Evolutionary conservation across 169 alveolate genomes (phyloP).

Genomic region (Eimeria falciformis): DNA sequence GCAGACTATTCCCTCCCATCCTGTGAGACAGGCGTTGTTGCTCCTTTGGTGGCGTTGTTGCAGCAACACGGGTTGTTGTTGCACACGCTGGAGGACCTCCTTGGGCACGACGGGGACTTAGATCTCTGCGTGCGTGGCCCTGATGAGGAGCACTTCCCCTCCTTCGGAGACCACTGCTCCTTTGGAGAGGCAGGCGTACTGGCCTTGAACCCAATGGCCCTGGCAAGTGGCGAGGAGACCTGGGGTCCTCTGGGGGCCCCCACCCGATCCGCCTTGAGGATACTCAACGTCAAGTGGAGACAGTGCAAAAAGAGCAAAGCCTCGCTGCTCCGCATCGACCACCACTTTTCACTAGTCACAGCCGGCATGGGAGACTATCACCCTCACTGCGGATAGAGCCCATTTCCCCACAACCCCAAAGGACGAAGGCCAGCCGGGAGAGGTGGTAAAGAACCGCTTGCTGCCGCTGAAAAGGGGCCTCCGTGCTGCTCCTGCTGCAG

Average conservation of each 20-base stretch:
- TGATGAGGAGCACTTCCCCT: neutral
- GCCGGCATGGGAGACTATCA: too few relatives aligned
- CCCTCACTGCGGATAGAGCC: too few relatives aligned
- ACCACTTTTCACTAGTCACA: neutral
- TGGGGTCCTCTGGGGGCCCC: neutral
- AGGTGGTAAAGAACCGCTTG: too few relatives aligned
- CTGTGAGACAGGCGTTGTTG: neutral
- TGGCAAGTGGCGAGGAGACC: neutral
- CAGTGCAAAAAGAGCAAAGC: constrained; percentile 23
- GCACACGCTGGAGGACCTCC: constrained; percentile 58
- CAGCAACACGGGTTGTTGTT: constrained; percentile 47
- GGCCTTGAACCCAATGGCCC: neutral
- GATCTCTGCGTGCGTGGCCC: constrained; percentile 42
- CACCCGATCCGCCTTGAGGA: neutral
- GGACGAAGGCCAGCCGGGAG: too few relatives aligned
- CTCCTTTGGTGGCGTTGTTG: constrained; percentile 7
- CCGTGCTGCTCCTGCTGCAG: too few relatives aligned
- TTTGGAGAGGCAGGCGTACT: neutral
- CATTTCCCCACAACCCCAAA: too few relatives aligned
- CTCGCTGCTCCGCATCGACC: constrained; percentile 36
- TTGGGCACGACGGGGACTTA: constrained; percentile 20
- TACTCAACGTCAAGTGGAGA: constrained; percentile 27
- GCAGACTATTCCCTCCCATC: too few relatives aligned
- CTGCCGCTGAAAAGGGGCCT: too few relatives aligned
- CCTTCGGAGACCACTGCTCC: neutral